Evolutionary conservation across 768 basidiomycete species (phyloP), one percentile per base, ranked within the genome.

Genomic region (Amanita muscaria): DNA sequence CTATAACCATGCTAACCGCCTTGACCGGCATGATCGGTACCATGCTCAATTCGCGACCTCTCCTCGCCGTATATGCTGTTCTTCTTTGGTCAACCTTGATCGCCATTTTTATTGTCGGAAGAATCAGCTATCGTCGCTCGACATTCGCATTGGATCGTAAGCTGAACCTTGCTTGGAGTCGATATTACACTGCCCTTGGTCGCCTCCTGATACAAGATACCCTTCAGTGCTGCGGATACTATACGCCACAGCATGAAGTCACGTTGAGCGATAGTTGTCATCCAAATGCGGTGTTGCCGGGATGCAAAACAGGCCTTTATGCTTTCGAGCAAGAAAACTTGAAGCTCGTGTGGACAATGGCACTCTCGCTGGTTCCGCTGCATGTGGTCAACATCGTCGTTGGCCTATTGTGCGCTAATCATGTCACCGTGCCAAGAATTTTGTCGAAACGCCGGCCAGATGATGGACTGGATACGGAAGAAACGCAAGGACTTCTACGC

Each of bases 341-440:
- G 9, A 60, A 55, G 18, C 53, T 59, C 18, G 62, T 80, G 14
- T 79, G 78, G 67, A 56, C 60, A 16, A 59, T 67, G 1, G 72
- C 72, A 14, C 84, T 86, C 57, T 60, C 69, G 8, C 55, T 80
- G 42, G 74, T 77, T 9, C 73, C 76, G 16, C 46, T 84, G 35
- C 80, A 85, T 54, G 48, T 85, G 36, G 33, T 71, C 41, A 80
- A 80, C 56, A 76, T 84, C 45, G 49, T 76, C 29, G 61, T 76
- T 2, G 70, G 77, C 3, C 55, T 85, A 32, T 57, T 85, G n/a
- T 83, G 80, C 50, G 69, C 80, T 29, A 86, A 83, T 58, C 82
- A 85, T 49, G 72, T 85, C 23, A 74, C 66, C n/a, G n/a, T 21
- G 18, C 35, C 36, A 4, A 38, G 44, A 18, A 32, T 30, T 14